A percentile compares a stretch with the other conserved stretches of the same genome.
phyloP scores from a whole-genome alignment of 176 grass and related monocot genomes.

The Oryza meridionalis region DNA sequence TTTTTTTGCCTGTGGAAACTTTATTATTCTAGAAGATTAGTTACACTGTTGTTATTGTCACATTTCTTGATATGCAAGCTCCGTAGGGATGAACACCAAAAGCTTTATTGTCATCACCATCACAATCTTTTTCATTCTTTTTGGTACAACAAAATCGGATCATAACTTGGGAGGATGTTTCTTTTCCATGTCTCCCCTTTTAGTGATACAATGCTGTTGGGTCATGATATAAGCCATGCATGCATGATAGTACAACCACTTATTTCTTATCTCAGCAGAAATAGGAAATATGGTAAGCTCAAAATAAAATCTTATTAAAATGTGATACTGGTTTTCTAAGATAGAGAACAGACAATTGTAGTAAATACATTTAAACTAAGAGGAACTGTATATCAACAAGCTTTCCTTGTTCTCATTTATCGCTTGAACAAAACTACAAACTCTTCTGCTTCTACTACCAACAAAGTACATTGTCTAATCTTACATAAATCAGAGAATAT shows the following conservation, averaged over 20 bases:
- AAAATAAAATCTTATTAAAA: background rate
- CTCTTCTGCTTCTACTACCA: background rate
- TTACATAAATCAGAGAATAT: background rate
- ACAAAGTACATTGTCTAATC: background rate
- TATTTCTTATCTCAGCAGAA: constrained; percentile 8
- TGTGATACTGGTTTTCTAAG: background rate
- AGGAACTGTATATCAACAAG: background rate
- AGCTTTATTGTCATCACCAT: background rate
- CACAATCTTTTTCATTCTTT: background rate
- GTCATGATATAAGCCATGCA: constrained; percentile 23
- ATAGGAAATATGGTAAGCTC: background rate
- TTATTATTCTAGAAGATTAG: background rate
- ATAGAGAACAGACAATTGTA: background rate
- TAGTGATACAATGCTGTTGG: background rate
- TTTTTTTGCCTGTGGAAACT: background rate
- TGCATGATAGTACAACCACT: background rate
- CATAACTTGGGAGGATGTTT: background rate
- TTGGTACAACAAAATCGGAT: background rate
- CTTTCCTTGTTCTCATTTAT: background rate
- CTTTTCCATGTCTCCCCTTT: background rate
- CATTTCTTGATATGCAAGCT: constrained; percentile 11
- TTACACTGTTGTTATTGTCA: background rate
- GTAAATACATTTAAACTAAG: background rate
- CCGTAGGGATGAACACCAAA: background rate
- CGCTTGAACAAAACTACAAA: background rate